Conservation (phyloP, 2,329 filamentous ascomycete species). For the Fusarium tupiense region DNA sequence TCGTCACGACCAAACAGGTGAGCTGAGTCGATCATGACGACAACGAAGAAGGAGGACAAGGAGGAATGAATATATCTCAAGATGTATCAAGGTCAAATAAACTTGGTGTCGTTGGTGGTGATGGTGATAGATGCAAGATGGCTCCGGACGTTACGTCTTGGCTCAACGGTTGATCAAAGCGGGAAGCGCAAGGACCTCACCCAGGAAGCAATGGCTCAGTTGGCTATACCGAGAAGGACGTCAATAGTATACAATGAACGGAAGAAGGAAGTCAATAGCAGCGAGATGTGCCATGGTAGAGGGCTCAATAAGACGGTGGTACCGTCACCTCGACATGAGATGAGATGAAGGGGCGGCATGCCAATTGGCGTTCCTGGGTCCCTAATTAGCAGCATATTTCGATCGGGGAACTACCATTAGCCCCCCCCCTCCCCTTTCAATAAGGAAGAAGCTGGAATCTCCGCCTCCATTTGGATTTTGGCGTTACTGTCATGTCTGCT, state of each 20-base stretch:
- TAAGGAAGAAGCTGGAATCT: constrained; percentile 11
- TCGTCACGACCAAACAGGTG: constrained; percentile 33
- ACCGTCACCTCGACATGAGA: constrained; percentile 9
- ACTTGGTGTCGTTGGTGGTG: constrained; percentile 15
- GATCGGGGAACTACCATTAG: neutral
- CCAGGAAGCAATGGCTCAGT: neutral
- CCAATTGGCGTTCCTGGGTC: constrained; percentile 7
- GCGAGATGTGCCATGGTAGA: neutral
- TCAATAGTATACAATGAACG: neutral
- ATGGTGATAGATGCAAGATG: constrained; percentile 6
- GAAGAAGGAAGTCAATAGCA: constrained; percentile 10
- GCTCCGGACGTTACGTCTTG: constrained; percentile 19
- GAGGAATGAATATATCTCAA: neutral
- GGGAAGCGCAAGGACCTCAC: constrained; percentile 28
- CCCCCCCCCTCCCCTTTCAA: neutral
- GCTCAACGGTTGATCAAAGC: constrained; percentile 30
- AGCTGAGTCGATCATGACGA: constrained; percentile 27
- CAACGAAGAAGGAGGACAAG: neutral
- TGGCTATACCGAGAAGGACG: constrained; percentile 17
- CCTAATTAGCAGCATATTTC: constrained; percentile 21
- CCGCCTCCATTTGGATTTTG: constrained; percentile 13
- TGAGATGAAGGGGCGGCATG: constrained; percentile 3
- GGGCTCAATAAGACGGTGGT: constrained; percentile 21
- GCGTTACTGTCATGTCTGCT: constrained; percentile 8
- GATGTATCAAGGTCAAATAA: constrained; percentile 10